A percentile compares a stretch with the other conserved stretches of the same genome.
These are phyloP conservation scores for Stipa capillata DNA, from an alignment of 176 grass and related monocot species.

Conservation along the genomic window DNA sequence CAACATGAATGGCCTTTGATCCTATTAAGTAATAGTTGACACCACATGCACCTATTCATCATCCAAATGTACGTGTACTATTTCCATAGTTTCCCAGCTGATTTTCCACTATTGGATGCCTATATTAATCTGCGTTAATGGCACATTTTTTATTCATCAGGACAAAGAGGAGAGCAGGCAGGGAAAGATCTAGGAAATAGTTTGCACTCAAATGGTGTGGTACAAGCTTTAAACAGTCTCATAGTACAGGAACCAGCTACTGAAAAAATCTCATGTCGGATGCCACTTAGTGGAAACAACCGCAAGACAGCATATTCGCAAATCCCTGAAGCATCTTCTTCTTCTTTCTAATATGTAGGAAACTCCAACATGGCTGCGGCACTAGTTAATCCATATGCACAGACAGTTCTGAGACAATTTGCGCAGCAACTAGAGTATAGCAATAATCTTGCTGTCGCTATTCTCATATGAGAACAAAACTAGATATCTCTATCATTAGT, in stretches of 20 bases:
- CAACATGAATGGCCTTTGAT: neutral
- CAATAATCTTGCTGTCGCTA: neutral
- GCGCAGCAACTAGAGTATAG: conserved; percentile 5
- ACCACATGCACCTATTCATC: neutral
- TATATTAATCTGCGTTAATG: neutral
- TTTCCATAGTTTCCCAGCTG: neutral
- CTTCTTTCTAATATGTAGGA: neutral
- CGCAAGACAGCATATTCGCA: neutral
- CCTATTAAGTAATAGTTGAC: neutral
- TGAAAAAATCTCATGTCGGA: neutral
- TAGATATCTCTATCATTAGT: conserved; percentile 13
- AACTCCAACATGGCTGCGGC: no score
- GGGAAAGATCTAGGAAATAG: neutral
- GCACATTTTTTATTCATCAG: neutral
- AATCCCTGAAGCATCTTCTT: neutral
- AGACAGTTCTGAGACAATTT: neutral
- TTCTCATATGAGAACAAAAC: neutral
- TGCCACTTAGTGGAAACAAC: no score
- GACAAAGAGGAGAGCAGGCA: neutral
- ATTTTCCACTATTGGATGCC: neutral
- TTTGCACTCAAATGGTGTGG: neutral
- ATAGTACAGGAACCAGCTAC: neutral
- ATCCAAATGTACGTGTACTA: neutral
- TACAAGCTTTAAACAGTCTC: no score
- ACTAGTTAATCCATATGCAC: neutral